Evolutionary conservation across 176 grass and related monocot genomes (phyloP).

Genomic region (Avena insularis): DNA sequence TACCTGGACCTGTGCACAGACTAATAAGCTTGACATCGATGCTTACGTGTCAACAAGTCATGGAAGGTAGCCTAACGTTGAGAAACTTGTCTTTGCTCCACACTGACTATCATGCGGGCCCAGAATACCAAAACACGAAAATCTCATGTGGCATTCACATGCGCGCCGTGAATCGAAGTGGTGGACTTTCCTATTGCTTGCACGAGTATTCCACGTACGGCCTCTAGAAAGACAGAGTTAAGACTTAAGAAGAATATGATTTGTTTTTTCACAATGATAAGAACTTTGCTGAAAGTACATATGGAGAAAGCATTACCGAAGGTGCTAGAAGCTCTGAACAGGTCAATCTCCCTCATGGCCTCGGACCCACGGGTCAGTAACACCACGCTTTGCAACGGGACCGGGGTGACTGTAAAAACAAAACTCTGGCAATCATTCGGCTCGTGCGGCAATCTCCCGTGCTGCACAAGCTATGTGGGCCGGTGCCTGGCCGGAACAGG

Average conservation of each 20-base stretch:
- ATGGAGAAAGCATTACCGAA: neutral
- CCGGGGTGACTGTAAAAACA: neutral
- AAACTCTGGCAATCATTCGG: neutral
- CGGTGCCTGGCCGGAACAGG: neutral
- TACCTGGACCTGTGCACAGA: neutral
- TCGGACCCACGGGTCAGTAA: neutral
- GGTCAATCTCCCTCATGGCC: neutral
- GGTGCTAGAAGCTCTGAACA: neutral
- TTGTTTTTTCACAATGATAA: neutral
- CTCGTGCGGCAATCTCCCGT: slow-evolving; percentile 30
- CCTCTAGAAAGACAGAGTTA: neutral
- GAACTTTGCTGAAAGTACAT: too few species aligned
- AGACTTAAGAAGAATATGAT: neutral
- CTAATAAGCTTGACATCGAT: neutral
- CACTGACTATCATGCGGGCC: slow-evolving; percentile 11
- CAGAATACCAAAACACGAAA: neutral
- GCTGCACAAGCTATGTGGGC: slow-evolving; percentile 30
- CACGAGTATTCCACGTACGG: neutral
- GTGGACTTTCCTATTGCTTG: neutral
- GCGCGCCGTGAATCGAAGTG: neutral
- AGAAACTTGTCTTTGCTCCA: neutral
- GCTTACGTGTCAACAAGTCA: neutral
- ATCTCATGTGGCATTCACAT: slow-evolving; percentile 11
- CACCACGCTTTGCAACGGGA: too few species aligned
- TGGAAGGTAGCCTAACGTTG: neutral